Base-by-base conservation (phyloP, 768 basidiomycete species). In the Saitozyma sp. region DNA sequence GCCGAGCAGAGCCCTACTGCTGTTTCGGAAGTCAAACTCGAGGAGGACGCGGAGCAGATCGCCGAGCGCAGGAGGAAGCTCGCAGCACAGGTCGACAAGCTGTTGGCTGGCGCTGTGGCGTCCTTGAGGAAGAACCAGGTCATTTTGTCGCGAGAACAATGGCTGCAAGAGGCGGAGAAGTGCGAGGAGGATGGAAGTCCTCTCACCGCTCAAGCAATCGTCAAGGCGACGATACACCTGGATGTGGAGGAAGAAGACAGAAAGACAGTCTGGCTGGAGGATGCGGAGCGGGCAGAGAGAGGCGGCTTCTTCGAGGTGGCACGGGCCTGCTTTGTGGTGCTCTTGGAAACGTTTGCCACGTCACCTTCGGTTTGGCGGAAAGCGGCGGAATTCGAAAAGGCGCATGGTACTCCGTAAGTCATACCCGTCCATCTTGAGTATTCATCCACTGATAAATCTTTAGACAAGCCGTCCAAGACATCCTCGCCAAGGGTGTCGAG, bases 201-300 rank as follows among this genome's bases (percentile, higher is more conserved):
- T 13, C 81, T 89, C 71, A 96, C 94, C 4, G 91, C 89, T 66
- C 92, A 95, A 78, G 94, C 93, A 2, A 97, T 98, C 69, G 84
- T 98, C 60, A 96, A 93, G 78, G 94, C 92, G 3, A 95, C 92
- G 3, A 83, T 98, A 8, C 88, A 87, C 20, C 90, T 95, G 85
- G 96, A 96, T 49, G 82, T 97, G 6, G 95, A 97, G 71, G 95
- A 98, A 74, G 94, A 97, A 74, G 94, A 97, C 75, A 83, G 90
- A 52, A 80, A 90, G 69, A 89, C 88, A 64, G 91, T 89, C 0
- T 99, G 95, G 95, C 80, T 91, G 37, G 85, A 89, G 19, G 96
- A 99, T 79, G 93, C 92, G 0, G 90, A 97, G 80, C 83, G 85
- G 56, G 89, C 90, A 1, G 88, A 90, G 74, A 80, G 83, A 8